Percentiles rank a stretch among this genome's conserved stretches.
phyloP scores from a whole-genome alignment of 2,329 filamentous ascomycete species.

The Aspergillus udagawae region DNA sequence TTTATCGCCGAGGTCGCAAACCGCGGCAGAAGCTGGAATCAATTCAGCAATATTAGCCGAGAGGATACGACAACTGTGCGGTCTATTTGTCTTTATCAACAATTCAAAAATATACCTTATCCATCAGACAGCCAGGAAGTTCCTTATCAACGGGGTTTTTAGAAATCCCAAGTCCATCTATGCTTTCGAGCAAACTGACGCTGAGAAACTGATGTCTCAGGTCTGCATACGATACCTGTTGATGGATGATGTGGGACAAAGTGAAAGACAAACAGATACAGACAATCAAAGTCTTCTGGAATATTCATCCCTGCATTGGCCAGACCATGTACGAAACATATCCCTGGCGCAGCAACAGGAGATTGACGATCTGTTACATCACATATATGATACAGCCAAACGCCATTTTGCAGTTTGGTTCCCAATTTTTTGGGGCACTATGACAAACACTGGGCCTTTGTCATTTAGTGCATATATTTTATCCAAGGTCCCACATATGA shows the following conservation, averaged over 20 bases:
- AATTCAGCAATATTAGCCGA: neutral
- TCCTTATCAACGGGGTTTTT: neutral
- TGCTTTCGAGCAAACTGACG: neutral
- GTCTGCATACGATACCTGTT: neutral
- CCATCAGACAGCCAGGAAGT: conserved; percentile 13
- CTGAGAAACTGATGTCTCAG: neutral
- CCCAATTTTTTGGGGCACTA: neutral
- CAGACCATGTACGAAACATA: neutral
- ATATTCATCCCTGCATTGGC: neutral
- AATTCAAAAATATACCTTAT: conserved; percentile 16
- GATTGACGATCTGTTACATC: neutral
- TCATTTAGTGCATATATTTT: too few relatives aligned
- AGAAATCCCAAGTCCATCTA: neutral
- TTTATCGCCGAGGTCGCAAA: neutral
- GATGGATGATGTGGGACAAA: neutral
- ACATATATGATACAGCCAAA: too few relatives aligned
- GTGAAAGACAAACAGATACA: neutral
- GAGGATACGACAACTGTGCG: neutral
- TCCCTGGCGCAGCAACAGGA: neutral
- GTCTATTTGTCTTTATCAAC: conserved; percentile 14
- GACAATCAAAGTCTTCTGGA: neutral
- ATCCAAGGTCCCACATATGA: too few relatives aligned
- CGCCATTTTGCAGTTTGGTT: too few relatives aligned
- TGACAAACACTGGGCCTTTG: too few relatives aligned
- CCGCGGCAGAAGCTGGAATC: neutral